Base-by-base conservation (phyloP, 768 basidiomycete genomes). In the Tulasnella sp. region DNA sequence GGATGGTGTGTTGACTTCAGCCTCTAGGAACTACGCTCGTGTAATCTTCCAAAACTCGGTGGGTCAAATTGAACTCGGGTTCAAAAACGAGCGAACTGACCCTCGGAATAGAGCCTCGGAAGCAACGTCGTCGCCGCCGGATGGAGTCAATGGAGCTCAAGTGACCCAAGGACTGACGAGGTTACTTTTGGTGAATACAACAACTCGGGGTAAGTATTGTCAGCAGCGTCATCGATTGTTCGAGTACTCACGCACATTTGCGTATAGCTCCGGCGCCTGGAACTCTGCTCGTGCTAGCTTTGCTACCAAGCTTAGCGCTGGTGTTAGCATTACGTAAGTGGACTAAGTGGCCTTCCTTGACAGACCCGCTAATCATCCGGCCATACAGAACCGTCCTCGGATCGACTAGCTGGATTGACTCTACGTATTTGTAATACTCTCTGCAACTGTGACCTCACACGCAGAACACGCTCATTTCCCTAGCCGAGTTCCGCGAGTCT, bases 121-220 rank as follows among this genome's bases (percentile, higher is more conserved):
- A 47, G 67, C 37, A 26, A 34, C 40, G 73, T 74, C 26, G 22
- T 16, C 11, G 62, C 47, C 16, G 78, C 77, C 3, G 79, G 78
- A 14, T 79, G 78, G 78, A 76, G 75, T 19, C 62, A 76, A 5
- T 79, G 79, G 79, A 72, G 71, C 42, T 69, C 74, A n/a, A 72
- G 59, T 72, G 71, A 63, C 35, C 78, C 78, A n/a, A 75, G 76
- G 40, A 79, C 78, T 11, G 79, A 79, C 73, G 75, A 79, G 62
- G 76, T 79, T 52, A 77, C 76, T 4, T 79, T 78, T 73, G 79
- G 77, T 29, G 78, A 79, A 73, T 85, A 75, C 75, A 75, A 69
- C 39, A 79, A 78, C 72, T 75, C 79, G 5, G 79, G 79, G 34
- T 71, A 72, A 12, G 12, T 19, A 62, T 14, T 16, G 16, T 52